Percentiles rank a stretch among this genome's conserved stretches.
Evolutionary conservation across 768 basidiomycete genomes (phyloP).

Genomic region (Strobilomyces confusus): DNA sequence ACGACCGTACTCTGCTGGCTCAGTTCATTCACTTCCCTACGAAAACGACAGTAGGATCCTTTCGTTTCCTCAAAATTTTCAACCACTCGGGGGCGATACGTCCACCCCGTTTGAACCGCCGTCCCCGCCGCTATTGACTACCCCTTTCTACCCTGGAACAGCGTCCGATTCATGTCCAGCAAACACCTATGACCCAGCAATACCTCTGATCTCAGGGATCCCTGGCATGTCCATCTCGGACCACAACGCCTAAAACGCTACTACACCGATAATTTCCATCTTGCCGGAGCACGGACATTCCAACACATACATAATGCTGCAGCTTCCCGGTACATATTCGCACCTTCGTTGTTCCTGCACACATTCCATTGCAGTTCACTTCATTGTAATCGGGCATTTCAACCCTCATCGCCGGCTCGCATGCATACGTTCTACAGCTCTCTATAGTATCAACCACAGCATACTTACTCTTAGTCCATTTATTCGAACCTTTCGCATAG

Average conservation of each 20-base stretch:
- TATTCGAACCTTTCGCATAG: conserved; percentile 1
- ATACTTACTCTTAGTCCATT: conserved; percentile 10
- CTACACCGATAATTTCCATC: conserved; percentile 1
- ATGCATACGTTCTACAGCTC: conserved; percentile 18
- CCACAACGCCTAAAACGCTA: conserved; percentile 6
- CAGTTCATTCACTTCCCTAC: conserved; percentile 16
- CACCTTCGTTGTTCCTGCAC: background rate
- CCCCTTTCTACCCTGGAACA: conserved; percentile 28
- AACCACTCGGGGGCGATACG: conserved; percentile 3
- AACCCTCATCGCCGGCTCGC: conserved; percentile 8
- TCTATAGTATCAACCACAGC: conserved; percentile 12
- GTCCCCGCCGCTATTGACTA: conserved; percentile 27
- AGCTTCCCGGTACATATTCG: conserved; percentile 19
- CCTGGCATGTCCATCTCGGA: conserved; percentile 17
- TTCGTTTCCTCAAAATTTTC: conserved; percentile 12
- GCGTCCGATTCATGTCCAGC: conserved; percentile 3
- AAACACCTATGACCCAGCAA: conserved; percentile 6
- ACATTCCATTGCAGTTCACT: conserved; percentile 9
- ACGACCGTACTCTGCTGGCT: conserved; percentile 20
- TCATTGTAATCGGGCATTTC: conserved; percentile 12
- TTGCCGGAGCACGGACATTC: conserved; percentile 2
- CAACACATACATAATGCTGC: conserved; percentile 1
- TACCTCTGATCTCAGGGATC: conserved; percentile 13
- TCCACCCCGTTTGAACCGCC: conserved; percentile 14
- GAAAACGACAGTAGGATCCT: conserved; percentile 6